Conservation (phyloP, 306 rosid species). For the Calophaca sinica region DNA sequence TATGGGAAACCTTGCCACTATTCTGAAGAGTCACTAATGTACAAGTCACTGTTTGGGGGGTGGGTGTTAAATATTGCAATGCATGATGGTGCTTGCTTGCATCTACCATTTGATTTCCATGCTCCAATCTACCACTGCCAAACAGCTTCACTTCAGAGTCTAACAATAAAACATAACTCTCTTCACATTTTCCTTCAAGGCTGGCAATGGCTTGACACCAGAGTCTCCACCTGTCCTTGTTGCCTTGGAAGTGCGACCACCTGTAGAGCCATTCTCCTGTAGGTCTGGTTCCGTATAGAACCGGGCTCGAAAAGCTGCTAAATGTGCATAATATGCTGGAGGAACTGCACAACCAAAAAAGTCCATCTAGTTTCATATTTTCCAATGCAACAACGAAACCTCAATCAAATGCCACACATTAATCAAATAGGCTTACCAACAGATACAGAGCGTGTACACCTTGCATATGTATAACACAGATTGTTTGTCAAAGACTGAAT, state of each 20-base stretch:
- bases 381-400: not conserved
- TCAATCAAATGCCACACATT: too few relatives aligned
- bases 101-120: constrained; percentile 44
- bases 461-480: constrained; percentile 95
- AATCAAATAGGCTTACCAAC: constrained; percentile 66
- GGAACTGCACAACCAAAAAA: constrained; percentile 67
- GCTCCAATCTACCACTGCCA: not conserved
- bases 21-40: constrained; percentile 40
- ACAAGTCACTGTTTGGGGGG: constrained; percentile 39
- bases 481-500: constrained; percentile 86
- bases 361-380: not conserved
- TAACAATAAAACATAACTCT: constrained; percentile 98
- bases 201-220: constrained; percentile 92
- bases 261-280: constrained; percentile 72
- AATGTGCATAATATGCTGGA: constrained; percentile 95
- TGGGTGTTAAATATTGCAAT: constrained; percentile 11
- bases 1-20: constrained; percentile 40
- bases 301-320: constrained; percentile 97
- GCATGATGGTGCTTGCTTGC: constrained; percentile 42
- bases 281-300: constrained; percentile 91
- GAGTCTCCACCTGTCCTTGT: constrained; percentile 63
- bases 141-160: not conserved
- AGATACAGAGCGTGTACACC: constrained; percentile 95
- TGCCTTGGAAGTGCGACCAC: constrained; percentile 60
- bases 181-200: constrained; percentile 92